Base-by-base conservation (phyloP, 306 rosid genomes). In the Delonix regia region DNA sequence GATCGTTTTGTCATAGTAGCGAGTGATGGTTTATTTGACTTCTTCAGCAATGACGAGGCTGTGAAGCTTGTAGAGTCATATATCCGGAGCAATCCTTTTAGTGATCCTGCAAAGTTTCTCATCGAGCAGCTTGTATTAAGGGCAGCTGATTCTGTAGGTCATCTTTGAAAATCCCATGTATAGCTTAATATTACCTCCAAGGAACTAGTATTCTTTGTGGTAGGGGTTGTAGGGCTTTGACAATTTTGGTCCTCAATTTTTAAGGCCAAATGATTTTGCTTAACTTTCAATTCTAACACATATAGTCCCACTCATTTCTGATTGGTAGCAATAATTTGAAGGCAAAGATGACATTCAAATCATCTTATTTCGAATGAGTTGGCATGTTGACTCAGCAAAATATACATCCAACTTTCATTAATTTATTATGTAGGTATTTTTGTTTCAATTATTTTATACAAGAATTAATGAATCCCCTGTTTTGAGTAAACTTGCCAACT, bases 11-110 rank as follows among this genome's bases (percentile, higher is more conserved):
- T 89, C 16, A 83, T 95, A 78, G 88, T 93, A 59, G 98, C 87
- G 22, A 95, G 99, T 79, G 99, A 95, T 78, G 99, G 99, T 76
- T 86, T 95, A 82, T 95, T 95, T 76, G 99, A 95, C 89, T 95
- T 93, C 88, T 93, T 91, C 86, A 92, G 89, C 83, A 95, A 95
- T 57, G 92, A 87, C 0, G 99, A 95, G 86, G 92, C 93, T 9
- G 89, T 95, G 34, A 84, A 83, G 87, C 91, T 89, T 68, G 98
- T 90, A 39, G 87, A 86, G 78, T 93, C 90, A 57, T 93, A 85
- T 77, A 95, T 95, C 86, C 81, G 42, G 75, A 84, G 83, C 80
- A 91, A 91, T 62, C 93, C 99, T 71, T 73, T 66, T 5, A 96
- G 97, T 59, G 99, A 95, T 81, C 99, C 98, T 0, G 96, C 99